Evolutionary conservation across 768 basidiomycete genomes (phyloP).

Genomic region (Suillus alpinus): DNA sequence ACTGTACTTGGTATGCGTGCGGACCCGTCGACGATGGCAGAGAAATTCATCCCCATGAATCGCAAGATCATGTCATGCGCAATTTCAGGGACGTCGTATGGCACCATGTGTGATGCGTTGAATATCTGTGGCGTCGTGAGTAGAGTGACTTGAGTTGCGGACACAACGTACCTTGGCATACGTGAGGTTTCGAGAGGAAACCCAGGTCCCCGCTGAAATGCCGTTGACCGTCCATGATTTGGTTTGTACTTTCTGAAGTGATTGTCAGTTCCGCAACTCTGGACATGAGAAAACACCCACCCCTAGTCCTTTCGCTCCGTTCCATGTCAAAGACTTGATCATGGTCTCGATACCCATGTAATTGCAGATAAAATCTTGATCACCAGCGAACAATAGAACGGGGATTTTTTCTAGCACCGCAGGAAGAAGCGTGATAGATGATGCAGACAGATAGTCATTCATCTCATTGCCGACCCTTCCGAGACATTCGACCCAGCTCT

Average conservation of each 20-base stretch:
- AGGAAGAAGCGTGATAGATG: constrained; percentile 77
- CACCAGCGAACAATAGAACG: constrained; percentile 90
- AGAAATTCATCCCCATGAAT: constrained; percentile 92
- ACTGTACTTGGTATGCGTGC: constrained; percentile 80
- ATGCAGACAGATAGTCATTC: constrained; percentile 49
- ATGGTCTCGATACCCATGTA: constrained; percentile 86
- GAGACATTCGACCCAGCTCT: constrained; percentile 87
- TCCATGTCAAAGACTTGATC: constrained; percentile 84
- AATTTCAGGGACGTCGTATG: constrained; percentile 80
- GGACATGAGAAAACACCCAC: constrained; percentile 44
- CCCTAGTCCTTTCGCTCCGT: constrained; percentile 77
- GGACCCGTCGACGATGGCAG: constrained; percentile 73
- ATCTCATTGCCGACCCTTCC: constrained; percentile 64
- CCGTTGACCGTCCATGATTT: constrained; percentile 76
- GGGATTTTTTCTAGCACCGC: constrained; percentile 74
- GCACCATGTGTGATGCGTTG: constrained; percentile 96
- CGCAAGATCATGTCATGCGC: constrained; percentile 98
- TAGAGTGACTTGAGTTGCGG: not conserved
- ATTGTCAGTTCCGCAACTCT: constrained; percentile 1
- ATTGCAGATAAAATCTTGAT: constrained; percentile 97
- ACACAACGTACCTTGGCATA: constrained; percentile 71
- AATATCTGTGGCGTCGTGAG: constrained; percentile 55
- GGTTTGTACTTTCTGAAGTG: constrained; percentile 56
- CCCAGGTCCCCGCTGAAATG: constrained; percentile 87
- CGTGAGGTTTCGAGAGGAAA: constrained; percentile 82